These are phyloP conservation scores for Calocera viscosa DNA, from an alignment of 768 basidiomycete genomes.

Conservation along the genomic window DNA sequence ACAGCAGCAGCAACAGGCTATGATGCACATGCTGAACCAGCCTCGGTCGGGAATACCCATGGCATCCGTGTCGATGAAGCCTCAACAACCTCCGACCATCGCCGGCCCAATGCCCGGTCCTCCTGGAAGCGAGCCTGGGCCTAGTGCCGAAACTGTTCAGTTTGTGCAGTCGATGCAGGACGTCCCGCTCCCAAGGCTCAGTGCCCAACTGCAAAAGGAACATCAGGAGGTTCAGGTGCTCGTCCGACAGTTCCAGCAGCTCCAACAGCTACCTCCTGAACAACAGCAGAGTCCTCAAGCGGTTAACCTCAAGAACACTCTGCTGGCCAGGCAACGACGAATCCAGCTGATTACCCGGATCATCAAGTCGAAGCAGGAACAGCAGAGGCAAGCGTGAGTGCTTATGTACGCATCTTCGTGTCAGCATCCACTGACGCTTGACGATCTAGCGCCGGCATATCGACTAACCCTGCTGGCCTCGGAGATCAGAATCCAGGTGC, in stretches of 20 bases:
- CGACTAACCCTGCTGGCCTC: background rate
- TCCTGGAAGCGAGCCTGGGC: background rate
- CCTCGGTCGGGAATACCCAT: background rate
- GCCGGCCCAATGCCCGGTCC: background rate
- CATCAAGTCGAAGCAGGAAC: background rate
- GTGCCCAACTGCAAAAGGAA: background rate
- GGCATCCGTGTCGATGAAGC: background rate
- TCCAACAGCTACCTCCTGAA: background rate
- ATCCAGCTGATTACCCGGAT: background rate
- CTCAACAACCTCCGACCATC: background rate
- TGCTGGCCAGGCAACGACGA: background rate
- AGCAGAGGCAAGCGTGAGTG: background rate
- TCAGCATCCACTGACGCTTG: background rate
- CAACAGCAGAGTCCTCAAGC: background rate
- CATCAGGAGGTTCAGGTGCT: background rate
- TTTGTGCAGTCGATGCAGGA: background rate
- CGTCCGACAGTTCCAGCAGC: background rate
- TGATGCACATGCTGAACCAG: slow-evolving; percentile 1
- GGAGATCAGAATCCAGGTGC: background rate
- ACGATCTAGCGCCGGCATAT: background rate
- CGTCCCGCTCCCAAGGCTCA: background rate
- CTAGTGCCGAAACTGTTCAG: background rate
- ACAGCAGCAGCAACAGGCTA: slow-evolving; percentile 11
- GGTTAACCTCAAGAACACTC: background rate
- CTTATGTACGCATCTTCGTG: background rate